Evolutionary conservation across 257 asterid genomes (phyloP).

Genomic region (Handroanthus guayacan): DNA sequence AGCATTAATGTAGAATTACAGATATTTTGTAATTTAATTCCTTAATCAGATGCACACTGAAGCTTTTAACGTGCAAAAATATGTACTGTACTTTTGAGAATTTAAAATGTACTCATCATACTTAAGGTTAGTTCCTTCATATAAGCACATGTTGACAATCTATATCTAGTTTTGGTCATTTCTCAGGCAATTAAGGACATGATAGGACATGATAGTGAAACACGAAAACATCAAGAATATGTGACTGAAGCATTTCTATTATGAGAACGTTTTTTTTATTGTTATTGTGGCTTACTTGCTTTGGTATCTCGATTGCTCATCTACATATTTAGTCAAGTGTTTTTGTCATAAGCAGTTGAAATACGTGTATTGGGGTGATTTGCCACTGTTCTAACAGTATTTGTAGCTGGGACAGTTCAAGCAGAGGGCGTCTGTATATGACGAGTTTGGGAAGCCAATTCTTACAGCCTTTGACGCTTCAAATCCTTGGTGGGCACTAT

Average conservation of each 20-base stretch:
- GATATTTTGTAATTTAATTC: background rate
- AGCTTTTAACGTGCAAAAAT: slow-evolving; percentile 8
- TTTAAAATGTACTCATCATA: background rate
- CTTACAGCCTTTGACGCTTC: slow-evolving; percentile 73
- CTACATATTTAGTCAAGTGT: background rate
- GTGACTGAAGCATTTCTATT: background rate
- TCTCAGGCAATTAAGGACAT: background rate
- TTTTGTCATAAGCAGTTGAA: background rate
- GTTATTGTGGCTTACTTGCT: slow-evolving; percentile 7
- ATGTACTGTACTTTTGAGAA: background rate
- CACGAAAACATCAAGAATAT: background rate
- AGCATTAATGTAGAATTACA: slow-evolving; percentile 1
- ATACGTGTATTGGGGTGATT: slow-evolving; percentile 24
- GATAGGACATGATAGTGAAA: background rate
- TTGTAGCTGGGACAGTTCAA: slow-evolving; percentile 73
- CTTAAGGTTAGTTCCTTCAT: background rate
- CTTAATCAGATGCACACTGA: background rate
- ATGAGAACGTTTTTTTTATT: background rate
- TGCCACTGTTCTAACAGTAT: slow-evolving; percentile 41
- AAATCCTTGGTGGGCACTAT: slow-evolving; percentile 89
- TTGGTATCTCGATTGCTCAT: slow-evolving; percentile 24
- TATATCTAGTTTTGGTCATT: slow-evolving; percentile 27
- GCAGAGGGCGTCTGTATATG: slow-evolving; percentile 52
- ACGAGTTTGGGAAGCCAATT: slow-evolving; percentile 74
- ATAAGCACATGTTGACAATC: background rate